These are phyloP conservation scores for Pulveroboletus sp. DNA, from an alignment of 768 basidiomycete species.

Conservation along the genomic window DNA sequence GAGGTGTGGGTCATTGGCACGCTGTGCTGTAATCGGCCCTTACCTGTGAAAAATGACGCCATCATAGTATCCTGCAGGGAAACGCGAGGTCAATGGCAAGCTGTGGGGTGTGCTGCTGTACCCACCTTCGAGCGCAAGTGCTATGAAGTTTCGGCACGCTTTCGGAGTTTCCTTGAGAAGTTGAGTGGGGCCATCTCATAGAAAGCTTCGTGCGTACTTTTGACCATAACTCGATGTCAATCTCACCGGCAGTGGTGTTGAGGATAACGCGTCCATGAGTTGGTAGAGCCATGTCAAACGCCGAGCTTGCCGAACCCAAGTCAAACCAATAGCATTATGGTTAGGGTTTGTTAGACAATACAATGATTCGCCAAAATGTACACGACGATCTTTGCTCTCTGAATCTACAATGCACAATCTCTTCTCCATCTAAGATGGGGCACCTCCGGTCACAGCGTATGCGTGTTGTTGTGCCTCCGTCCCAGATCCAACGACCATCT, in stretches of 20 bases:
- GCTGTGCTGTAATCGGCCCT: conserved; percentile 1
- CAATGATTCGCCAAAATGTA: neutral
- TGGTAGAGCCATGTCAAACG: conserved; percentile 66
- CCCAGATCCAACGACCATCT: conserved; percentile 25
- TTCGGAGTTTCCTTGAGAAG: conserved; percentile 82
- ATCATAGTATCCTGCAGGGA: conserved; percentile 83
- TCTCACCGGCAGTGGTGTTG: conserved; percentile 85
- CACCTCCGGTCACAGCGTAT: conserved; percentile 19
- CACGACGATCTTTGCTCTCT: neutral
- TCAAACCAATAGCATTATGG: conserved; percentile 5
- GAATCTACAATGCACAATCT: no score
- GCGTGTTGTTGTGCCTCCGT: conserved; percentile 20
- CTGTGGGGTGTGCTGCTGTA: conserved; percentile 16
- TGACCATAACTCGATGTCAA: conserved; percentile 90
- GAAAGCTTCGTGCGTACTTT: conserved; percentile 51
- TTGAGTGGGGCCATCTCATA: neutral
- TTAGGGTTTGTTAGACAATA: conserved; percentile 19
- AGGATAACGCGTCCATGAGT: conserved; percentile 85
- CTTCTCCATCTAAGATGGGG: conserved; percentile 12
- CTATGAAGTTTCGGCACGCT: conserved; percentile 88
- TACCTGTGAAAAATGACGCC: conserved; percentile 93
- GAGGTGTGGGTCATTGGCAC: neutral
- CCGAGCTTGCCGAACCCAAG: neutral
- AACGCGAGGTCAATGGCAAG: conserved; percentile 6
- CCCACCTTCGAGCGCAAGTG: conserved; percentile 87